Evolutionary conservation across 2,329 filamentous ascomycete genomes (phyloP).

Genomic region (Gnomoniopsis smithogilvyi): DNA sequence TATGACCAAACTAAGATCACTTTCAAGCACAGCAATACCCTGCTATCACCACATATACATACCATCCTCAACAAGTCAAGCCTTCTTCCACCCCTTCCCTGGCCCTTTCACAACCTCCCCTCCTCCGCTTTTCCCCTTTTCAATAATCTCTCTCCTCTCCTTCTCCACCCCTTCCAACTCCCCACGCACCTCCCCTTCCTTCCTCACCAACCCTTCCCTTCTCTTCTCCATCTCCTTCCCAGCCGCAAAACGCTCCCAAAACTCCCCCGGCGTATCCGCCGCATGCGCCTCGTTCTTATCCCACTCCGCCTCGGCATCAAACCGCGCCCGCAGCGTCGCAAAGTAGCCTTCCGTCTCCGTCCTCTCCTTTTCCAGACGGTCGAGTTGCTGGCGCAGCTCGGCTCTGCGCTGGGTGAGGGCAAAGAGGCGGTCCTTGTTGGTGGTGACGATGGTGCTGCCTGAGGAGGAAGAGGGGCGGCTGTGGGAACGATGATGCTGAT

Average conservation of each 20-base stretch:
- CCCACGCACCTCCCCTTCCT: conserved; percentile 9
- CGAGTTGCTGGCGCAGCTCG: conserved; percentile 10
- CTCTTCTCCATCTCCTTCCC: neutral
- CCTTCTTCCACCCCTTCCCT: neutral
- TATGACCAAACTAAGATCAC: too few species aligned
- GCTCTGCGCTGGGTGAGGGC: conserved; percentile 9
- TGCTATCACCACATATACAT: too few species aligned
- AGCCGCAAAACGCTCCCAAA: neutral
- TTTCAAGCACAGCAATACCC: too few species aligned
- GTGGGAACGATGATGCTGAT: neutral
- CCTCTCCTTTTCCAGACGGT: conserved; percentile 1
- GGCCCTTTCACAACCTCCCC: conserved; percentile 6
- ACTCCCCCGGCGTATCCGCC: neutral
- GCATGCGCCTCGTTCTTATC: neutral
- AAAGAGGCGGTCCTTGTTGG: neutral
- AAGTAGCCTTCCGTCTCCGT: conserved; percentile 11
- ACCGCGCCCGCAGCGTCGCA: conserved; percentile 6
- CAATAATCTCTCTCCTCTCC: conserved; percentile 7
- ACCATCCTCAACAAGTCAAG: too few species aligned
- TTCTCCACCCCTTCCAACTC: conserved; percentile 7
- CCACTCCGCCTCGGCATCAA: conserved; percentile 7
- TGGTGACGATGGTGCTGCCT: neutral
- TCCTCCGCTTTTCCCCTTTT: conserved; percentile 16
- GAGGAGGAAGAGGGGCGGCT: conserved; percentile 2
- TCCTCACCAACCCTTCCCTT: conserved; percentile 4